These are phyloP conservation scores for Viridothelium virens DNA, from an alignment of 495 filamentous ascomycete species.

Conservation along the genomic window DNA sequence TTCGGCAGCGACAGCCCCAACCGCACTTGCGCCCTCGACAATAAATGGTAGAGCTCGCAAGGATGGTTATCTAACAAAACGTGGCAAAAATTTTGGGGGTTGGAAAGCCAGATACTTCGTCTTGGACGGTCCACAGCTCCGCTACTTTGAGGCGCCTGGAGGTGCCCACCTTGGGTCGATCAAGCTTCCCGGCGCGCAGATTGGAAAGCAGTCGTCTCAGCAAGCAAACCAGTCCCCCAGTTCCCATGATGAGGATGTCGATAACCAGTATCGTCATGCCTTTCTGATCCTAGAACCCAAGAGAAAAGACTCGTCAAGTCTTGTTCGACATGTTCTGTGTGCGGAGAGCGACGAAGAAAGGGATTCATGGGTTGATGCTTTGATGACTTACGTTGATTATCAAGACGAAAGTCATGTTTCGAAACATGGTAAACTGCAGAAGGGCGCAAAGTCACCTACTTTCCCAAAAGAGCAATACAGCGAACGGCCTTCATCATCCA, in stretches of 20 bases:
- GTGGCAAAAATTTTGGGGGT: conserved; percentile 97
- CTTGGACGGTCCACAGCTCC: conserved; percentile 78
- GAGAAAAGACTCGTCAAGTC: conserved; percentile 83
- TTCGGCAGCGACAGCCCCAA: conserved; percentile 32
- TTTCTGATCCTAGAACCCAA: conserved; percentile 94
- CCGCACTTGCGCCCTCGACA: conserved; percentile 33
- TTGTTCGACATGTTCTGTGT: conserved; percentile 91
- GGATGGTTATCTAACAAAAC: conserved; percentile 89
- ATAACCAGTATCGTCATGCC: conserved; percentile 93
- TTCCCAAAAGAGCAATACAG: background rate
- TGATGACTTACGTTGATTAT: conserved; percentile 84
- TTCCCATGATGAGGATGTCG: conserved; percentile 59
- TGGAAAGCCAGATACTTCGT: conserved; percentile 97
- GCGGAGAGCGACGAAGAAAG: conserved; percentile 90
- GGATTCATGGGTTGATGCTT: conserved; percentile 84
- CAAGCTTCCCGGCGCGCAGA: conserved; percentile 82
- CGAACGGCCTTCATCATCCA: conserved; percentile 2
- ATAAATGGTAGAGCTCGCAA: conserved; percentile 59
- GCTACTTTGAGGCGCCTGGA: conserved; percentile 84
- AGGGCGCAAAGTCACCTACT: background rate
- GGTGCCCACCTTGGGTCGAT: conserved; percentile 88
- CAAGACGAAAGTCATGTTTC: conserved; percentile 31
- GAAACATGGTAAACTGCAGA: conserved; percentile 25
- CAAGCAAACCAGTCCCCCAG: conserved; percentile 48
- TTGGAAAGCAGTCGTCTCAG: conserved; percentile 65